Conservation (phyloP, 192 early-diverging fungal genomes). For the Umbelopsis vinacea region DNA sequence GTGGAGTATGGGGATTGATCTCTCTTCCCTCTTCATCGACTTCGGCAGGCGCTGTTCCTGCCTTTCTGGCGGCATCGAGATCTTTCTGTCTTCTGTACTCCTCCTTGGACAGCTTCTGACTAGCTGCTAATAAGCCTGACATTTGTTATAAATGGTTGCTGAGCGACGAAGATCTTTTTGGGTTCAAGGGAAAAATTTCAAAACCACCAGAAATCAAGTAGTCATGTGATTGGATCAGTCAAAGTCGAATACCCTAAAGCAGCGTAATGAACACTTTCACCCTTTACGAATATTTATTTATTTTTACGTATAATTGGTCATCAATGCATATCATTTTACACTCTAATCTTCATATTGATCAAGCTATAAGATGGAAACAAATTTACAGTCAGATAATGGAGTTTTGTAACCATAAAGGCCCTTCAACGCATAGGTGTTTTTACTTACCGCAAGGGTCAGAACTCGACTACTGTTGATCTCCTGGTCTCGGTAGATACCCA, state of each 20-base stretch:
- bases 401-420: background rate
- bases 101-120: conserved; percentile 80
- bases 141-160: background rate
- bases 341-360: conserved; percentile 32
- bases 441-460: conserved; percentile 70
- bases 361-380: conserved; percentile 24
- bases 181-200: background rate
- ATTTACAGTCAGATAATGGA: conserved; percentile 1
- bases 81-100: conserved; percentile 95
- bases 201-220: too few species aligned
- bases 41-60: conserved; percentile 86
- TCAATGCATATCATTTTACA: too few species aligned
- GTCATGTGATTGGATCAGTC: too few species aligned
- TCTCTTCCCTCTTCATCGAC: conserved; percentile 86
- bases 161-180: background rate
- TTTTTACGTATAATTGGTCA: background rate
- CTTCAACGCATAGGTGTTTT: background rate
- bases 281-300: background rate
- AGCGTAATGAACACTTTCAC: too few species aligned
- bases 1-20: conserved; percentile 99
- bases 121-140: conserved; percentile 28
- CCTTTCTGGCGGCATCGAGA: conserved; percentile 94
- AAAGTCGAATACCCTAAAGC: too few species aligned
- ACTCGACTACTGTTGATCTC: conserved; percentile 80
- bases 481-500: conserved; percentile 96